Base-by-base conservation (phyloP, 2,329 filamentous ascomycete species). In the Arthrobotrys pseudoclavata region DNA sequence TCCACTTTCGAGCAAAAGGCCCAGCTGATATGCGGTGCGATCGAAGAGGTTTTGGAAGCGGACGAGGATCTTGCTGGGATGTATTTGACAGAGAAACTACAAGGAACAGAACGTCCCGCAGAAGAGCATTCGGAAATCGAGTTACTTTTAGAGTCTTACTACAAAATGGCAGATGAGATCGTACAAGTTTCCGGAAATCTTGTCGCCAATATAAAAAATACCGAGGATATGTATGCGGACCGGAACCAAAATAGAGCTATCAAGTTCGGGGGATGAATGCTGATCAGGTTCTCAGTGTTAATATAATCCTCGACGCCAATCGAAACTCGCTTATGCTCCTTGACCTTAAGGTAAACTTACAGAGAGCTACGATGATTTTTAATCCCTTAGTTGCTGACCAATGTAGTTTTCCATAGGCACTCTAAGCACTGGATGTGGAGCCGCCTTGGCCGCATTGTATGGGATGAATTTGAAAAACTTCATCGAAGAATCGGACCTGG, bases 391-490 rank as follows among this genome's bases (percentile, higher is more conserved):
- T 61, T 45, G 45, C 69, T 71, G 12, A 72, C 24, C 15, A 42
- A 10, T 31, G 29, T 42, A 76, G 83, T 97, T 98, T 85, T 96
- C 92, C 83, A 94, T 99, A 76, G 93, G 94, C 71, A 98, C 96
- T 0, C 89, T 99, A 3, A 94, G 94, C n/a, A 89, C 98, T 57
- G 95, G 93, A 68, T 93, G 94, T 83, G 96, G 96, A 69, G 97
- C 96, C 61, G 96, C 98, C 83, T 88, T 97, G 81, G 96, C 96
- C 7, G 94, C 94, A n/a, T 89, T 99, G n/a, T 99, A 98, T 87
- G 96, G 96, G 81, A 98, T 98, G 94, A 99, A 99, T 85, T 86
- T 99, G 80, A 96, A 97, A 83, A 98, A 98, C 85, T 98, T 97
- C 84, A 93, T 98, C 81, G 96, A 99, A 85, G 95, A 98, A 83